Conservation (phyloP, 768 basidiomycete species). For the Amanita jacksonii region DNA sequence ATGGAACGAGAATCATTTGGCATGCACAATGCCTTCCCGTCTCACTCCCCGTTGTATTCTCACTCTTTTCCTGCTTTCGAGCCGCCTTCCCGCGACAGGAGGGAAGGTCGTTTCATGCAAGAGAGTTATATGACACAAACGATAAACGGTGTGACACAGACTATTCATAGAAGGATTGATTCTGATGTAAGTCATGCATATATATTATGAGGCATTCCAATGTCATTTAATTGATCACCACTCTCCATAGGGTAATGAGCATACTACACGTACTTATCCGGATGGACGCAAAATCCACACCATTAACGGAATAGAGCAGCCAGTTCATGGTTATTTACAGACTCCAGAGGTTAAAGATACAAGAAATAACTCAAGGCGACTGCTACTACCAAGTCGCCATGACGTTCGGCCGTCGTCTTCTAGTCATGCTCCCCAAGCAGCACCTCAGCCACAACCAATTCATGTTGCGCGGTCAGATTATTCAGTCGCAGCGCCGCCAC, state of each 20-base stretch:
- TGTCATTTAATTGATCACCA: slow-evolving; percentile 2
- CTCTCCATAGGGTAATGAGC: slow-evolving; percentile 57
- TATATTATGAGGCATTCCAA: slow-evolving; percentile 7
- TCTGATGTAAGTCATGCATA: slow-evolving; percentile 36
- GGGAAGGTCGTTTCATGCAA: slow-evolving; percentile 24
- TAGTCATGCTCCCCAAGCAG: slow-evolving; percentile 9
- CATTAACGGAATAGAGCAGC: slow-evolving; percentile 58
- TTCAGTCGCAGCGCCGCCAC: slow-evolving; percentile 16
- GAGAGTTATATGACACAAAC: slow-evolving; percentile 49
- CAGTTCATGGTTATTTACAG: slow-evolving; percentile 21
- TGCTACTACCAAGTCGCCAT: slow-evolving; percentile 11
- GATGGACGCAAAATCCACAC: slow-evolving; percentile 59
- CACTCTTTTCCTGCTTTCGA: slow-evolving; percentile 19
- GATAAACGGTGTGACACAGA: slow-evolving; percentile 62
- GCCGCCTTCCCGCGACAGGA: slow-evolving; percentile 20
- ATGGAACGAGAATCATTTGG: slow-evolving; percentile 25
- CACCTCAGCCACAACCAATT: slow-evolving; percentile 4
- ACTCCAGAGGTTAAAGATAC: slow-evolving; percentile 11
- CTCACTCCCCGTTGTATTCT: slow-evolving; percentile 13
- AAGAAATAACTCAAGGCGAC: neutral
- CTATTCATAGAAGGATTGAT: slow-evolving; percentile 45
- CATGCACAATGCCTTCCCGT: slow-evolving; percentile 14
- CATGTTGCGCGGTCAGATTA: slow-evolving; percentile 15
- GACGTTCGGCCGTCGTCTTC: slow-evolving; percentile 13
- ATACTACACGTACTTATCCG: slow-evolving; percentile 52